These are phyloP conservation scores for Persicaria maculosa DNA, from an alignment of 148 eudicot genomes.

Conservation along the genomic window DNA sequence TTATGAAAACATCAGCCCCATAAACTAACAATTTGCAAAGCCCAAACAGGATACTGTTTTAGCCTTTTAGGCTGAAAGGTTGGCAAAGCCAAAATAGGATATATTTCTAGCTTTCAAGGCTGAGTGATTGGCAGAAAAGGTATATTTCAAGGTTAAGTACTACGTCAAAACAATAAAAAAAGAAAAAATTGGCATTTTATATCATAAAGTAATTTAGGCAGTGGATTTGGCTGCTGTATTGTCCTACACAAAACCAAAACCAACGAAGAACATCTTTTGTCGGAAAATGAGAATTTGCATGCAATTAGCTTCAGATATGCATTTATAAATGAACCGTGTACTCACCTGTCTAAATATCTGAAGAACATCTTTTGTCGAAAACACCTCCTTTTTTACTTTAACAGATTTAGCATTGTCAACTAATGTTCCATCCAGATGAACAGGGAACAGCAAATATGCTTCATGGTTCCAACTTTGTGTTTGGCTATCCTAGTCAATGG, in stretches of 20 bases:
- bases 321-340: neutral
- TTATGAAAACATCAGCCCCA: neutral
- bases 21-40: neutral
- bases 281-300: too few relatives aligned
- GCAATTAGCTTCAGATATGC: neutral
- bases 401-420: conserved; percentile 54
- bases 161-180: too few relatives aligned
- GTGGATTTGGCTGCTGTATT: too few relatives aligned
- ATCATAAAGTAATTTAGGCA: too few relatives aligned
- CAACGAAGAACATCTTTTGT: too few relatives aligned
- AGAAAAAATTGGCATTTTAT: too few relatives aligned
- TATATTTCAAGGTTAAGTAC: too few relatives aligned
- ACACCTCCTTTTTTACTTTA: conserved; percentile 80
- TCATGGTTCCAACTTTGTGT: conserved; percentile 63
- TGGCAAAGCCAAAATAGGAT: too few relatives aligned
- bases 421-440: conserved; percentile 80
- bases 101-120: too few relatives aligned
- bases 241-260: too few relatives aligned
- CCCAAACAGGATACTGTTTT: neutral
- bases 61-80: too few relatives aligned
- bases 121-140: too few relatives aligned
- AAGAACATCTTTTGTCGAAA: conserved; percentile 72
- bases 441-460: conserved; percentile 90
- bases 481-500: conserved; percentile 5
- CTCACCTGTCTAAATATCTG: conserved; percentile 85